Evolutionary conservation across 2,329 filamentous ascomycete species (phyloP).

Genomic region (Exophiala dermatitidis): DNA sequence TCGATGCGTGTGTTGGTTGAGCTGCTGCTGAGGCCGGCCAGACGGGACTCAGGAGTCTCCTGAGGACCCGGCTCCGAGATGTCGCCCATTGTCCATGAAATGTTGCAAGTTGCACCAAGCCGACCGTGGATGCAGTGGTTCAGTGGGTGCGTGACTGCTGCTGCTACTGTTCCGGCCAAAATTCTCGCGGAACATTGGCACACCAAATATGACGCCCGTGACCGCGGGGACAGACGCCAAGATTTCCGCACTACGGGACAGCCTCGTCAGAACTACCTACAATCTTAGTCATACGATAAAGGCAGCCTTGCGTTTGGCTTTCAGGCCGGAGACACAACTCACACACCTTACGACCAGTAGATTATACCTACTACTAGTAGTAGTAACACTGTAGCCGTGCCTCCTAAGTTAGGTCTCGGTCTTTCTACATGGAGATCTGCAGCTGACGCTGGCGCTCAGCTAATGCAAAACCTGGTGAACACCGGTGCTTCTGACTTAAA

Average conservation of each 20-base stretch:
- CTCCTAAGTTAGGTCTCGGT: too few species aligned
- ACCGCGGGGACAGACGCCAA: neutral
- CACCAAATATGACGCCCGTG: neutral
- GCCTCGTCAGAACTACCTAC: neutral
- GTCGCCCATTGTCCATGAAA: conserved; percentile 21
- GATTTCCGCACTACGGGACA: neutral
- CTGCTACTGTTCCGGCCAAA: neutral
- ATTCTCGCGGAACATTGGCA: neutral
- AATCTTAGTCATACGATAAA: too few species aligned
- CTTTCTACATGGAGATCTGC: too few species aligned
- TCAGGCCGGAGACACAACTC: too few species aligned
- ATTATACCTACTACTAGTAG: too few species aligned
- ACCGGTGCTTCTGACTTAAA: too few species aligned
- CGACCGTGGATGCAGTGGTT: neutral
- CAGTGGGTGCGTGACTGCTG: neutral
- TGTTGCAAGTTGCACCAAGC: neutral
- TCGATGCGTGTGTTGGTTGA: conserved; percentile 25
- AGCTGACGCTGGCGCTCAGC: too few species aligned
- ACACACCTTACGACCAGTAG: too few species aligned
- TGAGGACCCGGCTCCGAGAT: conserved; percentile 9
- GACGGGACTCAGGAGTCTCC: conserved; percentile 9
- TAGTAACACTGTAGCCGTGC: too few species aligned
- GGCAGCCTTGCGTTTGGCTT: neutral
- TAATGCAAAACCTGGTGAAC: too few species aligned
- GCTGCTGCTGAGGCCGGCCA: conserved; percentile 18